phyloP scores from a whole-genome alignment of 139 green algal genomes.

The Coccomyxa sp. region DNA sequence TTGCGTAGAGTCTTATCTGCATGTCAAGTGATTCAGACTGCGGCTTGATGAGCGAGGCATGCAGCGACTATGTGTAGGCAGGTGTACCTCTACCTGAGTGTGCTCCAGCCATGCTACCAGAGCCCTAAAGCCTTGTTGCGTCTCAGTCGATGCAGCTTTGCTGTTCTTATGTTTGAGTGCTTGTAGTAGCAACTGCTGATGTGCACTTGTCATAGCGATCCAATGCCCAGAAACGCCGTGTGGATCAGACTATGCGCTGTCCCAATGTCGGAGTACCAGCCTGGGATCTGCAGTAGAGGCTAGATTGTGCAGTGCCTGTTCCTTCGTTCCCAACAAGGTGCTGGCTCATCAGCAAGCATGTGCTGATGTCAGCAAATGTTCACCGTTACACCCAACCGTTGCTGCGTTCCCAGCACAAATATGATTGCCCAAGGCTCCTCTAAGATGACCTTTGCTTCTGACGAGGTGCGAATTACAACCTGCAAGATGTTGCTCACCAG shows the following conservation, averaged over 20 bases:
- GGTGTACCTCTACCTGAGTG: slow-evolving; percentile 11
- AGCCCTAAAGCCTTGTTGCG: background rate
- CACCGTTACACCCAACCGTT: too few species aligned
- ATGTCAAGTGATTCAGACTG: background rate
- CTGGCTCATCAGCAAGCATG: background rate
- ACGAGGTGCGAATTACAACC: too few species aligned
- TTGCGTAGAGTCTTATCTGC: slow-evolving; percentile 30
- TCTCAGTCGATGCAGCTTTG: background rate
- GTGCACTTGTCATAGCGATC: background rate
- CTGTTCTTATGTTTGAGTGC: background rate
- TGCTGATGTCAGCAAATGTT: too few species aligned
- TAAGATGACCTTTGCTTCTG: too few species aligned
- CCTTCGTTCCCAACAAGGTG: background rate
- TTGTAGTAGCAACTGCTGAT: background rate
- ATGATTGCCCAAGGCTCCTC: too few species aligned
- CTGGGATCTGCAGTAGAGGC: too few species aligned
- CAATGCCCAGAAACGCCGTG: background rate
- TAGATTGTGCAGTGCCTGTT: background rate
- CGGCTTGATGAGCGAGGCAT: background rate
- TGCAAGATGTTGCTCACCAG: too few species aligned
- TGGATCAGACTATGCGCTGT: background rate
- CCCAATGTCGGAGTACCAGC: background rate
- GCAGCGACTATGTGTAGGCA: too few species aligned
- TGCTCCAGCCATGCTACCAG: slow-evolving; percentile 36
- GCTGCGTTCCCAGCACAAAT: too few species aligned